phyloP scores from a whole-genome alignment of 805 yeast species.

The Pichia ethanolica region DNA sequence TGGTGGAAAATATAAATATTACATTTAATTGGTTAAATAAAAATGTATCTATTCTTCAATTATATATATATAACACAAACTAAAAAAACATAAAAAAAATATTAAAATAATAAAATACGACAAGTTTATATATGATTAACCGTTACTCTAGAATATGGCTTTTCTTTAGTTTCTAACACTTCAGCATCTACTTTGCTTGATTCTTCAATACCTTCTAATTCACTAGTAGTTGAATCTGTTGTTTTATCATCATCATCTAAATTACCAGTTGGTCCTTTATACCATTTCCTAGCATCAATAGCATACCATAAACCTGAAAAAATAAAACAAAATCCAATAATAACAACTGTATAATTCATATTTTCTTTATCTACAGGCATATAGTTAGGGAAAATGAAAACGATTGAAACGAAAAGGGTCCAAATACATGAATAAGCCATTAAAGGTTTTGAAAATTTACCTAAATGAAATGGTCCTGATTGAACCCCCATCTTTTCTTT shows the following conservation, averaged over 20 bases:
- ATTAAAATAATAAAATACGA: too few relatives aligned
- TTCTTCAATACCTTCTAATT: not conserved
- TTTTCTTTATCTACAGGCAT: constrained; percentile 35
- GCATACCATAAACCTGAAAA: constrained; percentile 37
- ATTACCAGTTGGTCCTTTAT: constrained; percentile 46
- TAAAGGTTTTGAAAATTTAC: constrained; percentile 31
- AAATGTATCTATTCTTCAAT: too few relatives aligned
- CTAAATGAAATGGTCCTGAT: constrained; percentile 42
- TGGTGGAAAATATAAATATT: too few relatives aligned
- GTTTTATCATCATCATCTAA: constrained; percentile 25
- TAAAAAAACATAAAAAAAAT: too few relatives aligned
- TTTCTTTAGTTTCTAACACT: not conserved
- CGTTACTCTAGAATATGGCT: not conserved
- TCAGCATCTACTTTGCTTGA: not conserved
- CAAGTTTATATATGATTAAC: not conserved
- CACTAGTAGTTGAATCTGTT: not conserved
- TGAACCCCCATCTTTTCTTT: constrained; percentile 36
- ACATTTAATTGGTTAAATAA: too few relatives aligned
- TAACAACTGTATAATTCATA: constrained; percentile 51
- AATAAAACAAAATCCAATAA: constrained; percentile 35
- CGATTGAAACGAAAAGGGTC: constrained; percentile 39
- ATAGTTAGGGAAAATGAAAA: constrained; percentile 45
- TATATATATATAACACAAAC: too few relatives aligned
- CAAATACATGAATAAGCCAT: constrained; percentile 32
- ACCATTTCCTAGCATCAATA: constrained; percentile 47